Evolutionary conservation across 1,284 basidiomycete species (phyloP).

Genomic region (Sutorius eximius): DNA sequence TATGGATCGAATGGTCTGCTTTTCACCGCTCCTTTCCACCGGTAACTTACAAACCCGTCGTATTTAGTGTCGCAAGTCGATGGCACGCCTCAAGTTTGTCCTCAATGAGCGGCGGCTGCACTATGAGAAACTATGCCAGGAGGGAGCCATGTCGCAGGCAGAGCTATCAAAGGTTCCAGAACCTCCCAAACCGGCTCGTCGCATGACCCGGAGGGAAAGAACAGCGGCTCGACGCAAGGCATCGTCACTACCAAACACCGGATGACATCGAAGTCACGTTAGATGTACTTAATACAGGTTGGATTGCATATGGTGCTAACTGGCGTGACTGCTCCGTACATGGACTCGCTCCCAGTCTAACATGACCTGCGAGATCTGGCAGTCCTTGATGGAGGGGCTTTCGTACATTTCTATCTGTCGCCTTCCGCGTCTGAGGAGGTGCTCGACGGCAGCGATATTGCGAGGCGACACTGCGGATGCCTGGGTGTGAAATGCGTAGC

Average conservation of each 20-base stretch:
- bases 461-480: constrained; percentile 59
- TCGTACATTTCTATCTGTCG: constrained; percentile 71
- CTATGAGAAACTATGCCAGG: constrained; percentile 63
- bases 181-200: constrained; percentile 11
- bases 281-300: constrained; percentile 10
- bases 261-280: constrained; percentile 14
- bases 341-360: constrained; percentile 50
- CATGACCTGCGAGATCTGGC: constrained; percentile 70
- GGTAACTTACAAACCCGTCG: constrained; percentile 1
- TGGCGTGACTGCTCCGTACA: constrained; percentile 1
- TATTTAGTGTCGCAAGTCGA: constrained; percentile 86
- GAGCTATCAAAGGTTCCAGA: constrained; percentile 21
- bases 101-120: constrained; percentile 90
- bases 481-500: constrained; percentile 65
- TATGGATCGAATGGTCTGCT: constrained; percentile 44
- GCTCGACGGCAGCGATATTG: constrained; percentile 67
- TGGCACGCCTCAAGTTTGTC: constrained; percentile 94
- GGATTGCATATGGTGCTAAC: constrained; percentile 5
- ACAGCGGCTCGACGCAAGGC: constrained; percentile 18
- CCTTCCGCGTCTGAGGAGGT: constrained; percentile 63
- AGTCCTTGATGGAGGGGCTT: constrained; percentile 63
- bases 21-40: neutral
- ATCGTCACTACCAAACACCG: constrained; percentile 1
- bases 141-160: constrained; percentile 31
- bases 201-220: constrained; percentile 27